These are phyloP conservation scores for Sporisorium exsertum DNA, from an alignment of 1,284 basidiomycete genomes.

Conservation along the genomic window DNA sequence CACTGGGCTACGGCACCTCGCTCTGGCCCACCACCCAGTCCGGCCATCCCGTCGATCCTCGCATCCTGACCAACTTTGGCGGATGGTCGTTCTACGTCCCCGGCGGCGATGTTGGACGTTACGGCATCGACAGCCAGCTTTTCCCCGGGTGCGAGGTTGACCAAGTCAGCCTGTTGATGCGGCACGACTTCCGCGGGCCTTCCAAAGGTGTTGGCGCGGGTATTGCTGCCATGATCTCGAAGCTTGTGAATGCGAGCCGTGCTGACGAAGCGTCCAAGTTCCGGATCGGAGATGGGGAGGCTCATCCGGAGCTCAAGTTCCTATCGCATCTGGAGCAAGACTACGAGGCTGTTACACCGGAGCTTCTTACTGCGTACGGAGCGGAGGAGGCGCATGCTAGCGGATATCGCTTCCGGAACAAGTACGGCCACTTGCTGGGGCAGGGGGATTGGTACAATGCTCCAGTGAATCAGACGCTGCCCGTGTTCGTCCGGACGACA, in stretches of 20 bases:
- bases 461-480: constrained; percentile 17
- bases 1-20: constrained; percentile 22
- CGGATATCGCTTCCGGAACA: constrained; percentile 22
- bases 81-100: constrained; percentile 33
- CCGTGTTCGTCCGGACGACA: constrained; percentile 24
- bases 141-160: constrained; percentile 21
- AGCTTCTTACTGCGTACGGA: constrained; percentile 27
- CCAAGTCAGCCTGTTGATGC: constrained; percentile 28
- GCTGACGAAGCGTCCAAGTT: constrained; percentile 10
- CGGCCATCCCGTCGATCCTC: constrained; percentile 18
- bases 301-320: constrained; percentile 23
- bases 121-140: constrained; percentile 4
- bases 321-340: constrained; percentile 11
- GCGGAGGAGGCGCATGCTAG: constrained; percentile 19
- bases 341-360: constrained; percentile 20
- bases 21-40: constrained; percentile 23
- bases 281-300: constrained; percentile 11
- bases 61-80: constrained; percentile 23
- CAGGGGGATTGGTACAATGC: constrained; percentile 24
- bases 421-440: constrained; percentile 18
- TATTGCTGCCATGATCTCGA: constrained; percentile 23
- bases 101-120: constrained; percentile 16
- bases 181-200: constrained; percentile 31
- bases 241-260: constrained; percentile 21
- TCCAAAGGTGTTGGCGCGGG: constrained; percentile 24